phyloP scores from a whole-genome alignment of 2,329 filamentous ascomycete species.

The Phyllosticta paracitricarpa region DNA sequence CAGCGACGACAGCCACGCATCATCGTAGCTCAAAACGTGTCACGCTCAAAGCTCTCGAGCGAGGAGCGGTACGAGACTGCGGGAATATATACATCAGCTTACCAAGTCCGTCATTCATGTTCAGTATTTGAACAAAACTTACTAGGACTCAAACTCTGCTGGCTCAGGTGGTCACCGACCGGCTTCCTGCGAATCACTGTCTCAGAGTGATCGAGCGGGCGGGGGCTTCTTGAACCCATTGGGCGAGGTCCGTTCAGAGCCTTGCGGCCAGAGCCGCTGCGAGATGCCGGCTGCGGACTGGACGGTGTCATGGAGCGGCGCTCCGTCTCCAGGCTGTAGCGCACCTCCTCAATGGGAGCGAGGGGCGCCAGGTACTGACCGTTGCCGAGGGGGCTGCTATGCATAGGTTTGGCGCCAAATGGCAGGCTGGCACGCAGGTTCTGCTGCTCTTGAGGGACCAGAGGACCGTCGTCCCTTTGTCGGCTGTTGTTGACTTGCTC shows the following conservation, averaged over 20 bases:
- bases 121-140: conserved; percentile 12
- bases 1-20: too few species aligned
- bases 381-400: conserved; percentile 26
- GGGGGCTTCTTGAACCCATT: conserved; percentile 29
- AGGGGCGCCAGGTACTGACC: conserved; percentile 30
- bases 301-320: conserved; percentile 2
- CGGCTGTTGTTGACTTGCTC: conserved; percentile 30
- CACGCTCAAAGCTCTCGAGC: conserved; percentile 25
- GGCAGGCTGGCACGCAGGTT: conserved; percentile 2
- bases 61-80: conserved; percentile 21
- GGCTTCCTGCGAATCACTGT: conserved; percentile 37
- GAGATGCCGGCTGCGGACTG: neutral
- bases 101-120: neutral
- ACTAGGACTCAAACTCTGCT: conserved; percentile 13
- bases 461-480: conserved; percentile 46
- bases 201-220: conserved; percentile 46
- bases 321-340: conserved; percentile 41
- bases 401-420: conserved; percentile 23
- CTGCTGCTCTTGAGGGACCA: conserved; percentile 36
- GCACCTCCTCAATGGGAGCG: conserved; percentile 42
- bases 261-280: conserved; percentile 17
- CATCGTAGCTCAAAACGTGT: conserved; percentile 21
- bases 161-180: conserved; percentile 11
- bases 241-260: conserved; percentile 38
- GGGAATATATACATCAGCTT: neutral